A percentile compares a stretch with the other conserved stretches of the same genome.
These are phyloP conservation scores for Neltuma alba DNA, from an alignment of 306 rosid genomes.

Conservation along the genomic window DNA sequence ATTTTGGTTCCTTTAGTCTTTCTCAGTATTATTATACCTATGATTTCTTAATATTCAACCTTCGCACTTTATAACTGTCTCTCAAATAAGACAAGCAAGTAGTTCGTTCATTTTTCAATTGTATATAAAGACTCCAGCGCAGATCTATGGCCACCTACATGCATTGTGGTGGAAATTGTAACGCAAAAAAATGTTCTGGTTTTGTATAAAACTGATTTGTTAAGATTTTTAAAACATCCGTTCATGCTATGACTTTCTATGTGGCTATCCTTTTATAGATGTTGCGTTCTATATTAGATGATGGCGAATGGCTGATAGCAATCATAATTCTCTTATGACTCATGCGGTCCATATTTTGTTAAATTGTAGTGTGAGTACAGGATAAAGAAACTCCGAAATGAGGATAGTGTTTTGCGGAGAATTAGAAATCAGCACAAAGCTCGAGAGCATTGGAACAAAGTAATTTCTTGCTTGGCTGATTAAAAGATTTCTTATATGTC, in stretches of 20 bases:
- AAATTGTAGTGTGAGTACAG: slow-evolving; percentile 76
- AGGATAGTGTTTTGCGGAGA: slow-evolving; percentile 67
- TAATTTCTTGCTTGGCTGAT: slow-evolving; percentile 43
- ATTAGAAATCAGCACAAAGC: slow-evolving; percentile 83
- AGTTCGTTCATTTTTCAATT: slow-evolving; percentile 4
- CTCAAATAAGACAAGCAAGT: slow-evolving; percentile 15
- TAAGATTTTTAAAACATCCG: not conserved
- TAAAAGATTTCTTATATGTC: slow-evolving; percentile 18
- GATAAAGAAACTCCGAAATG: slow-evolving; percentile 80
- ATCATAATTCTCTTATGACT: slow-evolving; percentile 12
- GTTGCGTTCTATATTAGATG: not conserved
- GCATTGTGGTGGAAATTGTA: not conserved
- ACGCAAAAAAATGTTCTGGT: not conserved
- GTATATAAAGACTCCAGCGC: not conserved
- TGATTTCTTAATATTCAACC: not conserved
- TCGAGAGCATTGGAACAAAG: slow-evolving; percentile 87
- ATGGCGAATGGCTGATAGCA: slow-evolving; percentile 15
- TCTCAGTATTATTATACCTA: slow-evolving; percentile 15
- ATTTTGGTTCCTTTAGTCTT: slow-evolving; percentile 18
- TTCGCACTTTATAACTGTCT: slow-evolving; percentile 12
- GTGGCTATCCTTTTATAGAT: not conserved
- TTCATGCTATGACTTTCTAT: not conserved
- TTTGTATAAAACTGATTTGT: not conserved
- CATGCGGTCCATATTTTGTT: slow-evolving; percentile 31
- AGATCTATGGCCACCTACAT: slow-evolving; percentile 14